phyloP scores from a whole-genome alignment of 495 filamentous ascomycete genomes.

The Penicillium alfredii region DNA sequence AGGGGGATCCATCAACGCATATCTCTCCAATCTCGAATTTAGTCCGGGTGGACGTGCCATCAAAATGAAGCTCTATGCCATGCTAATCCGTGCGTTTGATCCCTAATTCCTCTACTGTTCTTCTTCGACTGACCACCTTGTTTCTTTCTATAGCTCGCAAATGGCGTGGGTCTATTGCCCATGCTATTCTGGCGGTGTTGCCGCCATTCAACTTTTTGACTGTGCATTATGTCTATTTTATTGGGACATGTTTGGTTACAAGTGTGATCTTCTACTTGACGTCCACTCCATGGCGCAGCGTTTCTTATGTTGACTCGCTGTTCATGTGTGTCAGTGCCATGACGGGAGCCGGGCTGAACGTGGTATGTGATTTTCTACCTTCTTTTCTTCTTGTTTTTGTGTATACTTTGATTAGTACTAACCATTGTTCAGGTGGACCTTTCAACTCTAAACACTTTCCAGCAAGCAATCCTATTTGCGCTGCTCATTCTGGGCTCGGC shows the following conservation, averaged over 20 bases:
- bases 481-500: conserved; percentile 68
- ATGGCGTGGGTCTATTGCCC: conserved; percentile 17
- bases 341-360: conserved; percentile 72
- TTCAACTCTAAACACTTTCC: conserved; percentile 68
- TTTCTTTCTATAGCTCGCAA: conserved; percentile 12
- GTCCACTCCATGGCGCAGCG: conserved; percentile 52
- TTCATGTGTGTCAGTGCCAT: conserved; percentile 77
- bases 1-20: neutral
- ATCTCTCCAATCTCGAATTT: neutral
- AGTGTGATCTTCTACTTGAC: conserved; percentile 71
- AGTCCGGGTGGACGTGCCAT: neutral
- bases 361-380: conserved; percentile 35
- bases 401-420: conserved; percentile 2
- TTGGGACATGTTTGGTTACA: conserved; percentile 54
- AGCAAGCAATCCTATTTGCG: conserved; percentile 69
- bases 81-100: conserved; percentile 11
- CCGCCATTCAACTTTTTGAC: conserved; percentile 69
- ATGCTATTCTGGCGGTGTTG: conserved; percentile 24
- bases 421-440: conserved; percentile 46
- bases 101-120: neutral
- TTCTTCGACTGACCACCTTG: neutral
- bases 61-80: conserved; percentile 3
- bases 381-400: neutral
- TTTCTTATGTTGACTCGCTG: conserved; percentile 68
- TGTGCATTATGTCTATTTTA: conserved; percentile 73